Evolutionary conservation across 345 rosid genomes (phyloP), one percentile per base, ranked within the genome.

Genomic region (Eucalyptus polybractea): DNA sequence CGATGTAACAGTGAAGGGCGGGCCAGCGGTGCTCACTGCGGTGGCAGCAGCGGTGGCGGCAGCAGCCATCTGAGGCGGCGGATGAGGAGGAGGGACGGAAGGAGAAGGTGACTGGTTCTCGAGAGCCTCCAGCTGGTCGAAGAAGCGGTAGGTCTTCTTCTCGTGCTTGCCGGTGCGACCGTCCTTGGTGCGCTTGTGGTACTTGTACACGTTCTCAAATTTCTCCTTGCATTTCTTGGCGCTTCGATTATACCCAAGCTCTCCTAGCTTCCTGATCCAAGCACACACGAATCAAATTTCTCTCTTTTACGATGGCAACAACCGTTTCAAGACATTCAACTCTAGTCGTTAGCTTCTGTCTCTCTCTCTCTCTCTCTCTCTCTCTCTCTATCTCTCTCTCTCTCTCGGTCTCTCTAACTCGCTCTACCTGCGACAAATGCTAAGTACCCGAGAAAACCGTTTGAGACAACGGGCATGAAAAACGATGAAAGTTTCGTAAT

Each of bases 201-300:
- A 97, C 91, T 97, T 97, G 93, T 92, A 96, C 40, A 97, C 96
- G 88, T 97, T 97, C 94, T 97, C 99, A 91, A 97, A 97, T 81
- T 97, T 97, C 95, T 97, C 99, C 90, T 94, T 96, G 93, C 99
- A 96, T 91, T 97, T 97, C 95, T 97, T 97, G 13, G 96, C 93
- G 89, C 94, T 95, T 91, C 99, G 95, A 89, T 92, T 93, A 90
- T 91, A 95, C 45, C 99, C 99, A 89, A 94, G 96, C 91, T 94
- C 98, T 5, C 91, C 94, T 89, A 97, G 90, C 93, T 95, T 97
- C 96, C 98, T 97, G 56, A 86, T 86, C 80, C 42, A 88, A 80
- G 31, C 29, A 80, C 80, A 80, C 27, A 40, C 87, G 80, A 31
- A 53, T 85, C 58, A 86, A 80, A 22, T 60, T 86, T 31, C 47